Conservation (phyloP, 2,329 filamentous ascomycete species). For the Nigrograna mackinnonii region DNA sequence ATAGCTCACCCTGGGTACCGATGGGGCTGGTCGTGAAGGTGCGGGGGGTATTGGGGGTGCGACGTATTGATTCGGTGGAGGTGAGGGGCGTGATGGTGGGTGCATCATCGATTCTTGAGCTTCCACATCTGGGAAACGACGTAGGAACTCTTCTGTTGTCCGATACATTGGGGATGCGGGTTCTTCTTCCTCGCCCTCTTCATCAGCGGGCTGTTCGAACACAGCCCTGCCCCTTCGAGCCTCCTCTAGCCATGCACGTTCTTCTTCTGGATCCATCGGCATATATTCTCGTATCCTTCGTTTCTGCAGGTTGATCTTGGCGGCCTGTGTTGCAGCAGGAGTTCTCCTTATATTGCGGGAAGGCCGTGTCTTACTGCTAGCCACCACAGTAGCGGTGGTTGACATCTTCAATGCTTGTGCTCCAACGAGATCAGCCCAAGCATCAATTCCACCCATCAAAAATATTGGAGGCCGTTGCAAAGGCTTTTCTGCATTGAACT, state of each 20-base stretch:
- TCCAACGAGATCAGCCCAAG: slow-evolving; percentile 86
- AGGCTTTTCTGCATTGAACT: slow-evolving; percentile 81
- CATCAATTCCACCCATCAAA: slow-evolving; percentile 78
- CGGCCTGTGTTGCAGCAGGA: slow-evolving; percentile 55
- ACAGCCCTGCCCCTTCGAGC: slow-evolving; percentile 68
- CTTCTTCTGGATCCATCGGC: slow-evolving; percentile 79
- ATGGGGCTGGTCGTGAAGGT: slow-evolving; percentile 62
- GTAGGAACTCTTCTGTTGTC: slow-evolving; percentile 81
- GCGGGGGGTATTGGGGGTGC: slow-evolving; percentile 59
- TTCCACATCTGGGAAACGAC: slow-evolving; percentile 74
- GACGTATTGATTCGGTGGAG: slow-evolving; percentile 50
- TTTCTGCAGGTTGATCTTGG: slow-evolving; percentile 59
- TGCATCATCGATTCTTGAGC: slow-evolving; percentile 60
- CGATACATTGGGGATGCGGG: slow-evolving; percentile 54
- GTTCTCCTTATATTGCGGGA: slow-evolving; percentile 56
- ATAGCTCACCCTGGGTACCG: slow-evolving; percentile 69
- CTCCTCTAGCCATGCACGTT: slow-evolving; percentile 77
- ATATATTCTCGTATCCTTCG: slow-evolving; percentile 63
- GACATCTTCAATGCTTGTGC: slow-evolving; percentile 64
- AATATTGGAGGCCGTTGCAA: slow-evolving; percentile 75
- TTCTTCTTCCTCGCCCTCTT: slow-evolving; percentile 36
- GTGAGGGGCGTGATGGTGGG: slow-evolving; percentile 37
- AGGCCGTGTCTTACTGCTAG: slow-evolving; percentile 47
- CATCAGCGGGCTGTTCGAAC: slow-evolving; percentile 33
- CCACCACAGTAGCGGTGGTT: slow-evolving; percentile 55